Percentiles rank a stretch among this genome's conserved stretches.
Evolutionary conservation across 2,329 filamentous ascomycete genomes (phyloP).

Genomic region (Fusarium fracticaudum): DNA sequence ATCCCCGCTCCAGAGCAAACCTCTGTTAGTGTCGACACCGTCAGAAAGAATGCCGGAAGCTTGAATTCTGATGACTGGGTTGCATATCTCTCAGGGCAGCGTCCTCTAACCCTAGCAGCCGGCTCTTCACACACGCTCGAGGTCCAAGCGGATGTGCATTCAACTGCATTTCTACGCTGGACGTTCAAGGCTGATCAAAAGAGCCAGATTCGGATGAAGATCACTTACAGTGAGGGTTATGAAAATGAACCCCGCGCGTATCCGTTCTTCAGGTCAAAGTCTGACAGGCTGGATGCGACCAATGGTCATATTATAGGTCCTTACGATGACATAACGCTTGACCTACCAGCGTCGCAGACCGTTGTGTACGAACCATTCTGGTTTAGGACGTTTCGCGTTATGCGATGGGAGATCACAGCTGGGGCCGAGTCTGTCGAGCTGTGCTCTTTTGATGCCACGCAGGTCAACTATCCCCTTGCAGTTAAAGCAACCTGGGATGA

Average conservation of each 20-base stretch:
- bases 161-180: not conserved
- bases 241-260: not conserved
- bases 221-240: not conserved
- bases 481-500: not conserved
- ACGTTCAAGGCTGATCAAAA: not conserved
- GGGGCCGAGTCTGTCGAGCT: accelerated
- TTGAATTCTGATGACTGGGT: not conserved
- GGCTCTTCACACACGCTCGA: not conserved
- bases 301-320: not conserved
- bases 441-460: not conserved
- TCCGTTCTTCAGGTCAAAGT: not conserved
- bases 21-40: accelerated
- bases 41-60: not conserved
- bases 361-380: not conserved
- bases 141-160: not conserved
- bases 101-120: not conserved
- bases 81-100: accelerated
- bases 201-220: not conserved
- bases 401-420: not conserved
- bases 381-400: not conserved
- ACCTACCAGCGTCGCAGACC: not conserved
- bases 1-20: not conserved
- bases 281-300: not conserved
- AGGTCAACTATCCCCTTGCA: not conserved
- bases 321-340: not conserved